Conservation (phyloP, 2,329 filamentous ascomycete species). For the Lizonia empirigonia region DNA sequence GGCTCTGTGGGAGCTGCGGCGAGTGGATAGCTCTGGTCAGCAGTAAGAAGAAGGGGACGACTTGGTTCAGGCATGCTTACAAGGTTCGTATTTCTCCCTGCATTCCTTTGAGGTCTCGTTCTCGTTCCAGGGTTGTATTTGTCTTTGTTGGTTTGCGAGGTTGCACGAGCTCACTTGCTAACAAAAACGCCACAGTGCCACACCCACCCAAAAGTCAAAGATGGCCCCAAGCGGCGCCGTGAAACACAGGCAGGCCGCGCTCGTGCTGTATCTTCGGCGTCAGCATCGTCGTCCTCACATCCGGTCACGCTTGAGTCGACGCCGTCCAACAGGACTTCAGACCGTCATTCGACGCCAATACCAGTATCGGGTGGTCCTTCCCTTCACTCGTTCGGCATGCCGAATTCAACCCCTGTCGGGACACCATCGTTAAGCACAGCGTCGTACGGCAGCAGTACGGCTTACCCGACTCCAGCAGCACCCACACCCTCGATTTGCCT, state of each 20-base stretch:
- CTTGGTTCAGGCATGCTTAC: slow-evolving; percentile 88
- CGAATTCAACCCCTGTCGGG: slow-evolving; percentile 29
- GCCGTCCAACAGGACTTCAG: slow-evolving; percentile 26
- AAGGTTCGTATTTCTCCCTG: slow-evolving; percentile 62
- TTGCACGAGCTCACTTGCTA: slow-evolving; percentile 30
- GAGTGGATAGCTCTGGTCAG: slow-evolving; percentile 83
- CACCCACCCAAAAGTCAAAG: slow-evolving; percentile 52
- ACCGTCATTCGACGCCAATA: slow-evolving; percentile 42
- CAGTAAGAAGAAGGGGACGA: slow-evolving; percentile 90
- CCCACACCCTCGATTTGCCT: slow-evolving; percentile 20
- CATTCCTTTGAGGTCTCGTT: no score
- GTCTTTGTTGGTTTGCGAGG: neutral
- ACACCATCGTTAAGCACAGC: slow-evolving; percentile 27
- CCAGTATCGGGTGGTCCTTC: slow-evolving; percentile 32
- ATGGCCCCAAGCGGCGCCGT: slow-evolving; percentile 50
- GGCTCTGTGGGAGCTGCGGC: slow-evolving; percentile 76
- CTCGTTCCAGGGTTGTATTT: slow-evolving; percentile 5
- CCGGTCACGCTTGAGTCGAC: slow-evolving; percentile 38
- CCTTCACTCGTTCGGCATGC: slow-evolving; percentile 33
- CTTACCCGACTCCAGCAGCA: slow-evolving; percentile 36
- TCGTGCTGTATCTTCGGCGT: slow-evolving; percentile 45
- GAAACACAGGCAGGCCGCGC: slow-evolving; percentile 47
- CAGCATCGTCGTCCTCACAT: slow-evolving; percentile 43
- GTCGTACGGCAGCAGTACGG: slow-evolving; percentile 28
- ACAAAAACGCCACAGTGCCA: slow-evolving; percentile 44